A percentile compares a stretch with the other conserved stretches of the same genome.
phyloP scores from a whole-genome alignment of 345 rosid species.

The Adansonia digitata region DNA sequence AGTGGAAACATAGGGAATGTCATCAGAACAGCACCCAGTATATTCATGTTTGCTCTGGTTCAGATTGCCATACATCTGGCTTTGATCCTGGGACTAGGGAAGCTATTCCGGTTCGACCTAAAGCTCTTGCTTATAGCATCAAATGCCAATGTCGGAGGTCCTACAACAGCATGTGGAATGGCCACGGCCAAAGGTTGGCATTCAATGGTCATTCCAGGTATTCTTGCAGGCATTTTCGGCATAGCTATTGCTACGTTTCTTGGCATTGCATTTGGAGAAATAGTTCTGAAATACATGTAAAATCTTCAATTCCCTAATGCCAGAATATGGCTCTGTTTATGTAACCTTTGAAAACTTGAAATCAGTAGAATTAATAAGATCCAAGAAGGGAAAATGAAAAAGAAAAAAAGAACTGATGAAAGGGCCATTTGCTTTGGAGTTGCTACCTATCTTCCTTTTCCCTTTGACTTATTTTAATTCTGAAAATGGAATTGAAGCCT shows the following conservation, averaged over 20 bases:
- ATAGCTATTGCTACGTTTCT: constrained; percentile 67
- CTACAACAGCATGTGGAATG: constrained; percentile 92
- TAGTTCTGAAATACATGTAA: constrained; percentile 48
- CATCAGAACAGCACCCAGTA: constrained; percentile 78
- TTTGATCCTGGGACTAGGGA: constrained; percentile 71
- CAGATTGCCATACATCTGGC: constrained; percentile 72
- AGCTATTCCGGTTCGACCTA: constrained; percentile 57
- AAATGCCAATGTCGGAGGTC: constrained; percentile 90
- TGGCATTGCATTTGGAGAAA: constrained; percentile 44
- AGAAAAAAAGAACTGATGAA: too few relatives aligned
- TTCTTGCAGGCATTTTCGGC: constrained; percentile 73
- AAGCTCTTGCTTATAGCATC: constrained; percentile 80
- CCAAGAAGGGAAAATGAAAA: too few relatives aligned
- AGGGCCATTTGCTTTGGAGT: too few relatives aligned
- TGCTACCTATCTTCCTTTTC: too few relatives aligned
- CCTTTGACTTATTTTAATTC: too few relatives aligned
- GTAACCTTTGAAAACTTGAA: background rate
- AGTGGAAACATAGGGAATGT: constrained; percentile 81
- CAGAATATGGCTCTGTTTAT: background rate
- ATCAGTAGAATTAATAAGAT: too few relatives aligned
- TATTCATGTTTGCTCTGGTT: constrained; percentile 71
- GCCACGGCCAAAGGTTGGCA: constrained; percentile 83
- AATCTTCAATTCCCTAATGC: background rate
- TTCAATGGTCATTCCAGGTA: constrained; percentile 68
- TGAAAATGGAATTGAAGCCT: too few relatives aligned